These are phyloP conservation scores for Spinellus fusiger DNA, from an alignment of 192 early-diverging fungal genomes.

Conservation along the genomic window DNA sequence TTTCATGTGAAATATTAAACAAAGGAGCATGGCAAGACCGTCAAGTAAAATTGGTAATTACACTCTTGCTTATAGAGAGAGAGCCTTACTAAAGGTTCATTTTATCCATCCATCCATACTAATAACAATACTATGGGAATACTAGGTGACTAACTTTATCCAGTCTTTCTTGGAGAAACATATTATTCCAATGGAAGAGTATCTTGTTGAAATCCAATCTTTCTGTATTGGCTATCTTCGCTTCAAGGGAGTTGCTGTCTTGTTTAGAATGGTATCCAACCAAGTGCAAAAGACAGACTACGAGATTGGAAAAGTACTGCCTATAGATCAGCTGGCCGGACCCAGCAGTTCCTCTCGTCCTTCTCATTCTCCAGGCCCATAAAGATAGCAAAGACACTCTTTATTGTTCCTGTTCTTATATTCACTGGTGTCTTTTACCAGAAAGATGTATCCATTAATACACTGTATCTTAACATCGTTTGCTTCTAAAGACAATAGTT, in stretches of 20 bases:
- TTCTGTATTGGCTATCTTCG: slow-evolving; percentile 14
- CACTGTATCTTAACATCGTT: no score
- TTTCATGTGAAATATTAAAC: slow-evolving; percentile 3
- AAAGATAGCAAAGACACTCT: background rate
- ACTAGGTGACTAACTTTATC: slow-evolving; percentile 13
- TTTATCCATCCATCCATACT: background rate
- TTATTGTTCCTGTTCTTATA: background rate
- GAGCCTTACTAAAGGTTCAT: no score
- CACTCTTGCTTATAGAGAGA: background rate
- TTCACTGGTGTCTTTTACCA: no score
- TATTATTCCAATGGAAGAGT: slow-evolving; percentile 1
- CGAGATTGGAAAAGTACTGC: background rate
- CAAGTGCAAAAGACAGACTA: background rate
- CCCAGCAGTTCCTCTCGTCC: background rate
- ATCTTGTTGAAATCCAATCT: slow-evolving; percentile 10
- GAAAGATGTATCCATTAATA: no score
- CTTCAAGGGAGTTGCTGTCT: background rate
- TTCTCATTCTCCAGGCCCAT: background rate
- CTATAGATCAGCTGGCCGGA: background rate
- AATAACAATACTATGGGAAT: background rate
- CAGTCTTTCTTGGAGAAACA: slow-evolving; percentile 13
- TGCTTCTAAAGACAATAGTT: no score
- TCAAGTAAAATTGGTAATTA: slow-evolving; percentile 9
- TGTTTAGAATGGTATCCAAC: background rate
- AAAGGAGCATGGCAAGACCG: background rate